A percentile compares a stretch with the other conserved stretches of the same genome.
Evolutionary conservation across 2,329 filamentous ascomycete species (phyloP).

Genomic region (Talaromyces marneffei): DNA sequence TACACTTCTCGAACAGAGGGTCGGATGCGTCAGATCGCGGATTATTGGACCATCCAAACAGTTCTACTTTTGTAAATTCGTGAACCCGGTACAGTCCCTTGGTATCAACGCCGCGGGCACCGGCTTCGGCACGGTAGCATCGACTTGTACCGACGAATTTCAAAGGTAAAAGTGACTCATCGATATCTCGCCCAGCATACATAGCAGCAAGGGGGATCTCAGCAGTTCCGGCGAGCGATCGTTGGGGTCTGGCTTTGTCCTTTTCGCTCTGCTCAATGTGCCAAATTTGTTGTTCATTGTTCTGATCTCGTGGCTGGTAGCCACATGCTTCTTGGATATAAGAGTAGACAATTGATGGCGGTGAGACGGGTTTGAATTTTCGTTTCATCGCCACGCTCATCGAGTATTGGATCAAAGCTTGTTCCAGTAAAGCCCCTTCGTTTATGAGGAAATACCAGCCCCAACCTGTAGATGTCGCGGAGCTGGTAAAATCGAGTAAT

Average conservation of each 20-base stretch:
- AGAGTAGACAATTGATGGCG: conserved; percentile 84
- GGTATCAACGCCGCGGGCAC: conserved; percentile 79
- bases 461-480: conserved; percentile 82
- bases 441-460: conserved; percentile 97
- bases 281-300: conserved; percentile 91
- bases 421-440: conserved; percentile 87
- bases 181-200: conserved; percentile 67
- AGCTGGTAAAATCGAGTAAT: conserved; percentile 81
- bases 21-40: conserved; percentile 35
- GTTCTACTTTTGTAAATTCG: conserved; percentile 97
- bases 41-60: conserved; percentile 79
- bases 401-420: conserved; percentile 84
- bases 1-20: conserved; percentile 12
- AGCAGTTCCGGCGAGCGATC: conserved; percentile 79
- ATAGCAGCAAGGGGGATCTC: conserved; percentile 93
- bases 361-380: conserved; percentile 75
- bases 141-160: conserved; percentile 79
- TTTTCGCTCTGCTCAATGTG: conserved; percentile 60
- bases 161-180: conserved; percentile 61
- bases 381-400: conserved; percentile 64
- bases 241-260: conserved; percentile 61
- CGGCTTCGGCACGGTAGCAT: conserved; percentile 95
- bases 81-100: conserved; percentile 96
- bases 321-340: conserved; percentile 88
- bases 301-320: conserved; percentile 85